Evolutionary conservation across 2,329 filamentous ascomycete species (phyloP).

Genomic region (Bretziella fagacearum): DNA sequence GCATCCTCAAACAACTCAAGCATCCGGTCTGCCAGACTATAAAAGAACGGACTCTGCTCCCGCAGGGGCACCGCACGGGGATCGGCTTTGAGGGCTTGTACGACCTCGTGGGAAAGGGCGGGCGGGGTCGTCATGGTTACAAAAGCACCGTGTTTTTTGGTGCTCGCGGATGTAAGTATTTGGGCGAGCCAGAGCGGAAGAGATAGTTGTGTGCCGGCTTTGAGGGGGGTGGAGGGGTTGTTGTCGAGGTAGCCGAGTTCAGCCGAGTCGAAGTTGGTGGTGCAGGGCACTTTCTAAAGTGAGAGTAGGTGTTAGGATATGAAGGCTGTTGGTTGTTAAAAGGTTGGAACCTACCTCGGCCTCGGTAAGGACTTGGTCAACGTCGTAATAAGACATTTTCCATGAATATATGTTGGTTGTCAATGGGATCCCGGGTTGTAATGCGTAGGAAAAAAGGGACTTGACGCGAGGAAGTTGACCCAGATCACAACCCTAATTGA

Average conservation of each 20-base stretch:
- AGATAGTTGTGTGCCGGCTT: conserved; percentile 60
- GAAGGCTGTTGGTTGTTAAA: background rate
- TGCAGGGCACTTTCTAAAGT: conserved; percentile 81
- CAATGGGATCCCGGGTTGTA: background rate
- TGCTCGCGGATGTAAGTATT: conserved; percentile 62
- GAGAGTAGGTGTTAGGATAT: conserved; percentile 12
- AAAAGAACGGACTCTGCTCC: conserved; percentile 73
- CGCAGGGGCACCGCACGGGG: conserved; percentile 71
- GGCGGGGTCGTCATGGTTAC: conserved; percentile 68
- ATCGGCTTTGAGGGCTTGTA: conserved; percentile 83
- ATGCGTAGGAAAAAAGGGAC: background rate
- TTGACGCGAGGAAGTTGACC: background rate
- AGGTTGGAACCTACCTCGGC: conserved; percentile 42
- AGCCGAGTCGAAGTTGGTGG: conserved; percentile 78
- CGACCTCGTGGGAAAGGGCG: conserved; percentile 59
- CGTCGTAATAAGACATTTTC: conserved; percentile 62
- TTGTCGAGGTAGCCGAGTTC: conserved; percentile 81
- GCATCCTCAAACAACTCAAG: conserved; percentile 77
- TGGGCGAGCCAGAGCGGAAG: conserved; percentile 90
- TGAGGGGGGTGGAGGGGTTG: conserved; percentile 53
- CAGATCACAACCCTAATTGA: background rate
- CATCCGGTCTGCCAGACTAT: conserved; percentile 68
- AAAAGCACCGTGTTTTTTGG: conserved; percentile 31
- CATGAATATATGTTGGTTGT: background rate
- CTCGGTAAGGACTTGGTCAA: conserved; percentile 71